Conservation (phyloP, 2,329 filamentous ascomycete genomes). For the Thyridium curvatum region DNA sequence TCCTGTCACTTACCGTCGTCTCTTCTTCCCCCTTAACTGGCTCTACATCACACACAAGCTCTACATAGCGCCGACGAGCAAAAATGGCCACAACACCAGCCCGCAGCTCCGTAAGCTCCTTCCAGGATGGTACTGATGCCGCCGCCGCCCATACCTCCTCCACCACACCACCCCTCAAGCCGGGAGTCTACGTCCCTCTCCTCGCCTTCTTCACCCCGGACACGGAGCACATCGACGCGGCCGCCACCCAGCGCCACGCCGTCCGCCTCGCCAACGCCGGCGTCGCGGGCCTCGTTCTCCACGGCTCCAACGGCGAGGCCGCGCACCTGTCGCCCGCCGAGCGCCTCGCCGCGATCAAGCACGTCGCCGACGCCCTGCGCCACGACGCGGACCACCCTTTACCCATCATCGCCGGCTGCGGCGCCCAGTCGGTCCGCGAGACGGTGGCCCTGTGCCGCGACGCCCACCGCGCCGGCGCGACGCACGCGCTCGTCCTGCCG, state of each 20-base stretch:
- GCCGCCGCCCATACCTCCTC: too few species aligned
- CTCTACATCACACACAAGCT: too few species aligned
- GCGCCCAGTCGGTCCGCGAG: constrained; percentile 61
- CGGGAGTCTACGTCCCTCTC: constrained; percentile 55
- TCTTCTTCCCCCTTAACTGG: too few species aligned
- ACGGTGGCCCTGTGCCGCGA: constrained; percentile 60
- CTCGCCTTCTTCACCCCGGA: constrained; percentile 54
- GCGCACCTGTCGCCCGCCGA: constrained; percentile 63
- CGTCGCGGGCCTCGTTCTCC: constrained; percentile 60
- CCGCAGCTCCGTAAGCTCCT: too few species aligned
- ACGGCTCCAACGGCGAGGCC: constrained; percentile 70
- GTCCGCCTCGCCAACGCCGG: constrained; percentile 56
- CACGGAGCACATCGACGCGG: constrained; percentile 46
- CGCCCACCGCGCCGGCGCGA: constrained; percentile 56
- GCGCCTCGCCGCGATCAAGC: constrained; percentile 53
- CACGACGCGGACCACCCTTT: constrained; percentile 36
- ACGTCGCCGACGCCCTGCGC: constrained; percentile 55
- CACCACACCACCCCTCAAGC: background rate
- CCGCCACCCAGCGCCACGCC: constrained; percentile 43
- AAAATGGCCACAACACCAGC: too few species aligned
- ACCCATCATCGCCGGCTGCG: constrained; percentile 64
- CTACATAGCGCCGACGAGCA: too few species aligned
- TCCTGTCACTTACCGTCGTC: too few species aligned
- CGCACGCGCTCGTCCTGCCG: constrained; percentile 61
- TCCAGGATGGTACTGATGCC: too few species aligned